phyloP scores from a whole-genome alignment of 352 stramenopile species.

The Pythium brachiatum region DNA sequence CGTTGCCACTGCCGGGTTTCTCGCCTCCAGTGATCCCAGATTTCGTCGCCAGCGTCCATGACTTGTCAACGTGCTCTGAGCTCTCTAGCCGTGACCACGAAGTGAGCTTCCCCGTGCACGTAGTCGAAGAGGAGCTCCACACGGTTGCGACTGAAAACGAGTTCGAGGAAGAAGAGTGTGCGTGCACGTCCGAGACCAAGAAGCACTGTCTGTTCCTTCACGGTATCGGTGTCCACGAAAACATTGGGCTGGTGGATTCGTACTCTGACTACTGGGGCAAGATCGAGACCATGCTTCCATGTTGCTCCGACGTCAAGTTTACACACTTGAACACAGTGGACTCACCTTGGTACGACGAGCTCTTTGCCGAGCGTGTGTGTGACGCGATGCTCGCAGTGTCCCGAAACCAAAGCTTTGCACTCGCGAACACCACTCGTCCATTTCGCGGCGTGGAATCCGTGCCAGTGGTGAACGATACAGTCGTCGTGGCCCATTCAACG shows the following conservation, averaged over 20 bases:
- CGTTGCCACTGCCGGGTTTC: not conserved
- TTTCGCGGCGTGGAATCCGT: no score
- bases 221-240: constrained; percentile 33
- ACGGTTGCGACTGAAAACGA: not conserved
- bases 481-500: constrained; percentile 40
- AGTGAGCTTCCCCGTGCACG: not conserved
- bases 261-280: constrained; percentile 31
- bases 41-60: constrained; percentile 1
- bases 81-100: not conserved
- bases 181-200: constrained; percentile 10
- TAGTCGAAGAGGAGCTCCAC: not conserved
- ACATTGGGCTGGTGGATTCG: constrained; percentile 24
- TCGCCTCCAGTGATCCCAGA: not conserved
- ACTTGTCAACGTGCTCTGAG: not conserved
- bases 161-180: constrained; percentile 11
- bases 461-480: constrained; percentile 21
- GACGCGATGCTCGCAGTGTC: constrained; percentile 19
- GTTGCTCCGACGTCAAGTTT: constrained; percentile 34
- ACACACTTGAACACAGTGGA: constrained; percentile 33
- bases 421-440: constrained; percentile 6
- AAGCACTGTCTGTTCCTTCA: constrained; percentile 49
- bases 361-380: constrained; percentile 25
- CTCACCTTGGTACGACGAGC: constrained; percentile 27
- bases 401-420: constrained; percentile 15
- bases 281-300: constrained; percentile 20